Evolutionary conservation across 169 alveolate genomes (phyloP), one percentile per base, ranked within the genome.

Genomic region (Eimeria acervulina): DNA sequence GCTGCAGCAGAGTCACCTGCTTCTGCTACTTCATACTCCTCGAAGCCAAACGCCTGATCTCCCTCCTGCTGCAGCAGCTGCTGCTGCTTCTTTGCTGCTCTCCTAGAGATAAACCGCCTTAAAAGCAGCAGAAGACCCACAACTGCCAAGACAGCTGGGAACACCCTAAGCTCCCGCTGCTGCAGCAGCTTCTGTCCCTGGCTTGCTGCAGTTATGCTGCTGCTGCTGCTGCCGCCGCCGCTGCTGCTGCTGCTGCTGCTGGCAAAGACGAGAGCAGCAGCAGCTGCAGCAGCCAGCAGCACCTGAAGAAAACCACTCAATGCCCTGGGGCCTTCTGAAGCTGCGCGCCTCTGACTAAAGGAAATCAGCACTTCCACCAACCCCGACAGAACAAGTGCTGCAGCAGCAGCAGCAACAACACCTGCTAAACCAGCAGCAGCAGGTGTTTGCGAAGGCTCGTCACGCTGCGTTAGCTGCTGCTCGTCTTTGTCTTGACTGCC

Each of bases 371-470:
- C 13, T 15, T 63, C 74, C 4, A 63, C 26, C 5, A 63, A 15
- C 12, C 74, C 74, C 2, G 74, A 63, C 2, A 63, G 38, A 0
- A 36, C 74, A 26, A 63, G 15, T 12, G 74, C 74, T 26, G 74
- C 74, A 26, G 74, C 74, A 63, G 38, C 74, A 26, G 74, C 74
- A 26, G 74, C 74, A 63, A 36, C 74, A 63, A 63, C 74, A 4
- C 38, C 15, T 26, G 74, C 74, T 26, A 36, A 0, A 26, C 38
- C 38, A 26, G 74, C 10, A 63, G 74, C 74, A 63, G 74, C 74
- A 63, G 36, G 15, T 2, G 38, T 10, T 6, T 10, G 38, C 6
- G 74, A 10, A 26, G 74, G n/a, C 59, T 51, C 59, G 0, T 51
- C 59, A 51, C 7, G 59, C 7, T 12, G 7, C 7, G 7, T 12